phyloP scores from a whole-genome alignment of 2,329 filamentous ascomycete species.

The Ceratocystis harringtonii region DNA sequence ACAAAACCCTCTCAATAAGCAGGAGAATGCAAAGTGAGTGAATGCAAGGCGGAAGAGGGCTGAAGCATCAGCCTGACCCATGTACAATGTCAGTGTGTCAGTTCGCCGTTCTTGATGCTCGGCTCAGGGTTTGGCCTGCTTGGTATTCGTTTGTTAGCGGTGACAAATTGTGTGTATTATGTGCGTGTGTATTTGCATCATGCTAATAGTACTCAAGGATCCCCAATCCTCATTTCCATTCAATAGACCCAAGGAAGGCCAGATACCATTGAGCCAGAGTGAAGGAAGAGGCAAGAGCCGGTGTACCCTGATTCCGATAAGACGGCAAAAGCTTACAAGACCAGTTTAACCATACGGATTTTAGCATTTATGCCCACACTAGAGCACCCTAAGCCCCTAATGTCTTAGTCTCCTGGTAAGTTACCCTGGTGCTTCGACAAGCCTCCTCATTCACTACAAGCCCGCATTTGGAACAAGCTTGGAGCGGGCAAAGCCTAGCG shows the following conservation, averaged over 20 bases:
- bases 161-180: not conserved
- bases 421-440: not conserved
- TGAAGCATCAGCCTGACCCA: not conserved
- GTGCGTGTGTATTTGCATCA: not conserved
- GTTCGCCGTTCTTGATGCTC: no score
- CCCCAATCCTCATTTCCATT: not conserved
- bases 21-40: not conserved
- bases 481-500: not conserved
- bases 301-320: not conserved
- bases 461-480: not conserved
- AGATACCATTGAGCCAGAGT: not conserved
- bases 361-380: not conserved
- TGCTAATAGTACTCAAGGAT: not conserved
- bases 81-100: not conserved
- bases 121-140: no score
- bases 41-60: not conserved
- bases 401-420: not conserved
- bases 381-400: not conserved
- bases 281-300: not conserved
- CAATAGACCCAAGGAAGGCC: not conserved
- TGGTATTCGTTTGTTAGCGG: not conserved
- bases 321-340: constrained; percentile 1
- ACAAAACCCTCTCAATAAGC: not conserved
- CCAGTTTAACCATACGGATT: not conserved
- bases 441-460: not conserved